These are phyloP conservation scores for Uncinocarpus reesii DNA, from an alignment of 2,329 filamentous ascomycete genomes.

Conservation along the genomic window DNA sequence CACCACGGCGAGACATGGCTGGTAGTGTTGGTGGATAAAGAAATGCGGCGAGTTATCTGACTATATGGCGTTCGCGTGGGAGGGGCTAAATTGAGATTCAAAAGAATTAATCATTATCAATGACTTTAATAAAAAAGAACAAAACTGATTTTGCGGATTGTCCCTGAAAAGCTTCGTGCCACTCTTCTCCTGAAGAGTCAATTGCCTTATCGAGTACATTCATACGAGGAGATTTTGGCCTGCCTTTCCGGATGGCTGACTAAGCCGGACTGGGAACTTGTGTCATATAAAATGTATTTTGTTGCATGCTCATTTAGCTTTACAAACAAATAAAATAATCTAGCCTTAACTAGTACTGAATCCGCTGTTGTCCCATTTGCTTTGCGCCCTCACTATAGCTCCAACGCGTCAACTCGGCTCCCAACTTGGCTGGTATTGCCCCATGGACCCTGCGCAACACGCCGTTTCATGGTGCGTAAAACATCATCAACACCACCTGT, in stretches of 20 bases:
- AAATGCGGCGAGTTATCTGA: not conserved
- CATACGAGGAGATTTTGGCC: too few relatives aligned
- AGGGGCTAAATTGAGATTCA: not conserved
- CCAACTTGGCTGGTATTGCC: constrained; percentile 28
- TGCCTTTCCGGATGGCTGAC: too few relatives aligned
- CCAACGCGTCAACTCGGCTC: constrained; percentile 30
- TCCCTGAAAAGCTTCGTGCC: too few relatives aligned
- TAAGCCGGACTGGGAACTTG: not conserved
- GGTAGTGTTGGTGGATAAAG: not conserved
- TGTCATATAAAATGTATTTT: too few relatives aligned
- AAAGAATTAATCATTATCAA: not conserved
- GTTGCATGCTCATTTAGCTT: too few relatives aligned
- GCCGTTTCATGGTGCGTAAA: constrained; percentile 30
- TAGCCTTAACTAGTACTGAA: too few relatives aligned
- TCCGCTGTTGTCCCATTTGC: too few relatives aligned
- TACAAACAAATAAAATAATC: too few relatives aligned
- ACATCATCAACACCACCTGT: constrained; percentile 33
- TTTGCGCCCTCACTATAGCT: constrained; percentile 20
- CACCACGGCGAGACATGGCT: constrained; percentile 32
- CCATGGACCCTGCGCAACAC: constrained; percentile 35
- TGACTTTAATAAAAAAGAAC: not conserved
- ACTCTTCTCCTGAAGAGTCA: too few relatives aligned
- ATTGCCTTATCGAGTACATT: too few relatives aligned
- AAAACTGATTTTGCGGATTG: too few relatives aligned
- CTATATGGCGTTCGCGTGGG: not conserved